Conservation (phyloP, 2,329 filamentous ascomycete genomes). For the Chaetothyriales sp. region DNA sequence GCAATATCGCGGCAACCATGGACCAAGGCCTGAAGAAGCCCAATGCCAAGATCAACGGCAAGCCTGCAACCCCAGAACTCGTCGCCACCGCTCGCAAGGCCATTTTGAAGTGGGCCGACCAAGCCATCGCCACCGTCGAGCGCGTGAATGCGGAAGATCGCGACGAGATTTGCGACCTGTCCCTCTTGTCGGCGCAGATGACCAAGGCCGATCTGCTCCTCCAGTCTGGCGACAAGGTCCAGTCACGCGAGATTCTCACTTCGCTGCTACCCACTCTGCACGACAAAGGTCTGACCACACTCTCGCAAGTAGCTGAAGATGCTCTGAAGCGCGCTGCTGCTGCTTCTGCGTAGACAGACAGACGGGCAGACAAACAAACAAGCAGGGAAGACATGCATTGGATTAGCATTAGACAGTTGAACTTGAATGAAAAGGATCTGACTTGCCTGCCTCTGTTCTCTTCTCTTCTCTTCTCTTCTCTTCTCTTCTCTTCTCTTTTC, state of each 20-base stretch:
- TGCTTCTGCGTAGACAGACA: not conserved
- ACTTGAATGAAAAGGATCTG: no score
- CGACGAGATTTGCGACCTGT: constrained; percentile 14
- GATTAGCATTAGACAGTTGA: not conserved
- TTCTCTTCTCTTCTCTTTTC: no score
- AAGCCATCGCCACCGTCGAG: constrained; percentile 15
- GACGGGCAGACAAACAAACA: not conserved
- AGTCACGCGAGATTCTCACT: constrained; percentile 11
- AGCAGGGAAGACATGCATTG: not conserved
- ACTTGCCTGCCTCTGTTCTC: no score
- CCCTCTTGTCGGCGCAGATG: constrained; percentile 13
- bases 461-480: no score
- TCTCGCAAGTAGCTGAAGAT: constrained; percentile 13
- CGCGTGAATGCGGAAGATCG: constrained; percentile 12
- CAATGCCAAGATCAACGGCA: constrained; percentile 16
- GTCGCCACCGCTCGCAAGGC: constrained; percentile 12
- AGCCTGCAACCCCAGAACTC: constrained; percentile 12
- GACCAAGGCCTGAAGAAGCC: constrained; percentile 16
- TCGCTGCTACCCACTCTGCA: constrained; percentile 12
- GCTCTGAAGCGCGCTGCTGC: constrained; percentile 10
- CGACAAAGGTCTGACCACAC: constrained; percentile 11
- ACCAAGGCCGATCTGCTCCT: constrained; percentile 15
- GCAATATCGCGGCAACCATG: constrained; percentile 18
- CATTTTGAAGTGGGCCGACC: constrained; percentile 15
- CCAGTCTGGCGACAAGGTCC: constrained; percentile 13